These are phyloP conservation scores for Colletotrichum sp. DNA, from an alignment of 2,329 filamentous ascomycete genomes.

Conservation along the genomic window DNA sequence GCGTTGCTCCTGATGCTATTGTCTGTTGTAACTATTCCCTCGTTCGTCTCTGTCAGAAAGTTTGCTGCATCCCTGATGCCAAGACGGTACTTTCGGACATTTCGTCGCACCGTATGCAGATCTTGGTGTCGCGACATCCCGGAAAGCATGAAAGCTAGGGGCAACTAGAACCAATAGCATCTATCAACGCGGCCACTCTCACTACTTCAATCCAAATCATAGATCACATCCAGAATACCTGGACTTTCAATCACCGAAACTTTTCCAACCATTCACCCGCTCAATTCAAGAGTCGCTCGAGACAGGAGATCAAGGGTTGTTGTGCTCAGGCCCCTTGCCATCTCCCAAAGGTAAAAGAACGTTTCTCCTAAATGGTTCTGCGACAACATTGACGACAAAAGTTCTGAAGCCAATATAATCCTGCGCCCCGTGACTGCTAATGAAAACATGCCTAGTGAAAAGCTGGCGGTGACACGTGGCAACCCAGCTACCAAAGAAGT, in stretches of 20 bases:
- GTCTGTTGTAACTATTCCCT: background rate
- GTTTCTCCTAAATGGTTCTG: background rate
- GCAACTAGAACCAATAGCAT: background rate
- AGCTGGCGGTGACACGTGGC: background rate
- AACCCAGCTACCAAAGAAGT: background rate
- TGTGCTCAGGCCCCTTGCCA: background rate
- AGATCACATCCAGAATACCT: background rate
- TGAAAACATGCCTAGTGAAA: background rate
- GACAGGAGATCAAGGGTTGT: background rate
- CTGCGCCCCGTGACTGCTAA: background rate
- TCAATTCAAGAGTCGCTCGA: background rate
- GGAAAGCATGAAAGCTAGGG: background rate
- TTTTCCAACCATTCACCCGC: background rate
- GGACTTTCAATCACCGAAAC: background rate
- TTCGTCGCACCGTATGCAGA: background rate
- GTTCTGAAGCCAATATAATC: background rate
- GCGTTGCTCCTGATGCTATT: background rate
- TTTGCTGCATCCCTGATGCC: background rate
- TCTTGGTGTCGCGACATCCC: background rate
- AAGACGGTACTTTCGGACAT: background rate
- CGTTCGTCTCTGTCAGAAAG: background rate
- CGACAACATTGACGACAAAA: background rate
- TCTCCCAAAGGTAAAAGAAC: background rate
- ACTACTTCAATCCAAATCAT: background rate
- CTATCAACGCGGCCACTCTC: background rate